Evolutionary conservation across 2,329 filamentous ascomycete species (phyloP), one percentile per base, ranked within the genome.

Genomic region (Escovopsis sp.): DNA sequence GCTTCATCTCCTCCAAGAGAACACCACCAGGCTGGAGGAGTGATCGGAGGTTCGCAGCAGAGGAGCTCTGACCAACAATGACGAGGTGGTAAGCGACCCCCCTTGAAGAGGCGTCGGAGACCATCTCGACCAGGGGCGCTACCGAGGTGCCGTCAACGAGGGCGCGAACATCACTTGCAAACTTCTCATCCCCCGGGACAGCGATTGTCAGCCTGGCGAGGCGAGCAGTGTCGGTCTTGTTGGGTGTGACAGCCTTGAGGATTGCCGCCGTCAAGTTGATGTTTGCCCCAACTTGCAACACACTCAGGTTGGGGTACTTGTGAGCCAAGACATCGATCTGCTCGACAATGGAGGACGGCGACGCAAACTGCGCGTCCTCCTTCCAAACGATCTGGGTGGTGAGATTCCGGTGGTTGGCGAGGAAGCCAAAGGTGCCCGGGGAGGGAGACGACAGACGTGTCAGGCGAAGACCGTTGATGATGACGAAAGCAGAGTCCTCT

Each of bases 321-420:
- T 68, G 62, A 1, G 59, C 59, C 15, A 65, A 45, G 0, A 61
- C 43, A 1, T 51, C 47, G 0, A 67, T 42, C 11, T 65, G 46
- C 1, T 57, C 48, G 2, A 42, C 40, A 7, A 61, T 41, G 7
- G 48, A 47, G 1, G 37, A 36, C 1, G 55, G 47, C 1, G 46
- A 45, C 1, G 55, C 47, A 9, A 53, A 60, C 3, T 48, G 43
- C 6, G 55, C 49, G 42, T 69, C 61, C 41, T 64, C 53, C 18
- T 64, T 57, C 72, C 71, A 75, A 3, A 61, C 47, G 39, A 75
- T 58, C 47, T 70, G 56, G 3, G 66, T 67, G 43, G 68, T 71
- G 1, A 75, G 57, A 18, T 67, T 67, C 30, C 63, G 66, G 47
- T 72, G 62, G 23, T 65, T 68, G 0, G 69, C 65, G 8, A 75